These are phyloP conservation scores for Pseudoscleropodium purum DNA, from an alignment of 225 moss, liverwort and hornwort species.

Conservation along the genomic window DNA sequence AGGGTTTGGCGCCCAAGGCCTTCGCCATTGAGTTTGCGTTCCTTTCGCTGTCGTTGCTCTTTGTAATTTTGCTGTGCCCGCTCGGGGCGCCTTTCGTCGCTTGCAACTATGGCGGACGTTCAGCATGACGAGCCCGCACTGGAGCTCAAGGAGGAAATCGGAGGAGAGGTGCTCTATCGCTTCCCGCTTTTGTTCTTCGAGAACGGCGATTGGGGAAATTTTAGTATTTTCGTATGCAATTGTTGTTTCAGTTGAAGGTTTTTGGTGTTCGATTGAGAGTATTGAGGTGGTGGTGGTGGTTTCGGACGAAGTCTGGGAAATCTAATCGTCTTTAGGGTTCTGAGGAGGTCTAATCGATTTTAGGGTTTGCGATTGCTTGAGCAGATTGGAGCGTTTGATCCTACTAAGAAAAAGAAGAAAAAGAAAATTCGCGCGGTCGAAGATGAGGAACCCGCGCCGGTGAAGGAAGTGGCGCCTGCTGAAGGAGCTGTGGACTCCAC, in stretches of 20 bases:
- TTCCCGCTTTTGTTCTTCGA: neutral
- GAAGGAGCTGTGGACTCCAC: constrained; percentile 48
- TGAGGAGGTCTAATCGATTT: neutral
- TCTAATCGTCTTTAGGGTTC: neutral
- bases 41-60: neutral
- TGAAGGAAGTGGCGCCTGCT: constrained; percentile 43
- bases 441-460: constrained; percentile 48
- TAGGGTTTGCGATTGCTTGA: neutral
- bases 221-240: neutral
- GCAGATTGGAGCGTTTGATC: constrained; percentile 72
- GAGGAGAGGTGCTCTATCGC: constrained; percentile 39
- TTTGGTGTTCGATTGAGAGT: neutral
- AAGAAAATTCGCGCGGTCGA: constrained; percentile 63
- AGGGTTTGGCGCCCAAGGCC: neutral
- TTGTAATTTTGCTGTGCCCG: neutral
- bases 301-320: neutral
- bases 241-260: neutral
- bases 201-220: neutral
- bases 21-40: neutral
- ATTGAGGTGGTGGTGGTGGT: neutral
- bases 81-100: neutral
- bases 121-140: constrained; percentile 43
- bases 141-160: constrained; percentile 66
- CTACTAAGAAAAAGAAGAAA: constrained; percentile 93
- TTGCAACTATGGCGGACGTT: constrained; percentile 56